Percentiles rank a stretch among this genome's conserved stretches.
Conservation (phyloP, 2,329 filamentous ascomycete species). For the Fusarium algeriense region DNA sequence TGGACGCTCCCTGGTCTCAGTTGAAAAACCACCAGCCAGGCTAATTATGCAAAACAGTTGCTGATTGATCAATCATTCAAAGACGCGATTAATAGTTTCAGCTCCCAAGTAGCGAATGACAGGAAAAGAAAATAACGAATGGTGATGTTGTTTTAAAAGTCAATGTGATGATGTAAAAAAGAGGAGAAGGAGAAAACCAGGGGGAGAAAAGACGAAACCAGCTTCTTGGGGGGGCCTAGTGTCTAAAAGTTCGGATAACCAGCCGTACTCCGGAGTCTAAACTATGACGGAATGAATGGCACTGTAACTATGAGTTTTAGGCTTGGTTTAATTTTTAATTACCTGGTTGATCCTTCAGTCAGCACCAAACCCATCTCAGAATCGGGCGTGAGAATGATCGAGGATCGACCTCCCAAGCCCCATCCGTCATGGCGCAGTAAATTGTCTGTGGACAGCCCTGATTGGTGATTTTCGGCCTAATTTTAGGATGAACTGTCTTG, state of each 20-base stretch:
- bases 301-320: not conserved
- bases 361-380: constrained; percentile 26
- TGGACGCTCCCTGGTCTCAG: constrained; percentile 22
- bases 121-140: not conserved
- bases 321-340: constrained; percentile 19
- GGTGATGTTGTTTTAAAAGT: not conserved
- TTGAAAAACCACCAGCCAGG: constrained; percentile 26
- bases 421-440: constrained; percentile 27
- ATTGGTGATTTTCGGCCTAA: constrained; percentile 22
- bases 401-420: constrained; percentile 9
- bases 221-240: not conserved
- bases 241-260: not conserved
- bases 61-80: constrained; percentile 14
- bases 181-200: constrained; percentile 3
- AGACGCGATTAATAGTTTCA: not conserved
- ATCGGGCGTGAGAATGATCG: constrained; percentile 1
- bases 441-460: not conserved
- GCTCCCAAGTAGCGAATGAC: constrained; percentile 25
- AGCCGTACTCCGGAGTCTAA: too few relatives aligned
- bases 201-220: not conserved
- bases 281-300: not conserved
- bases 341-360: constrained; percentile 23
- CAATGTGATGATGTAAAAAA: not conserved
- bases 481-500: constrained; percentile 11
- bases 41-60: constrained; percentile 7